Percentiles rank a stretch among this genome's conserved stretches.
These are phyloP conservation scores for Neurospora sp. DNA, from an alignment of 495 filamentous ascomycete species.

Conservation along the genomic window DNA sequence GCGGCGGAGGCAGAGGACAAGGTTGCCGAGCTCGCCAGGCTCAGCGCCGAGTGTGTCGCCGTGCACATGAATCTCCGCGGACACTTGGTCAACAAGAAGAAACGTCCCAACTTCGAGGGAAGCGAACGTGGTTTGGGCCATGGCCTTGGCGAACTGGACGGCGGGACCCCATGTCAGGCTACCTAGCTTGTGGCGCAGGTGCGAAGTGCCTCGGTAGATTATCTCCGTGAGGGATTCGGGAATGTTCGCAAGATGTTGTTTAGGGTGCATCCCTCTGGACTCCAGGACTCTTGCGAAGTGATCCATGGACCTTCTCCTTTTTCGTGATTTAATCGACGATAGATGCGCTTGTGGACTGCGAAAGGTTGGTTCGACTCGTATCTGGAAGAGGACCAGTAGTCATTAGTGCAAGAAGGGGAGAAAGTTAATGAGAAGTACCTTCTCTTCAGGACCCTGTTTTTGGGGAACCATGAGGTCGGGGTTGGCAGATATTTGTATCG, in stretches of 20 bases:
- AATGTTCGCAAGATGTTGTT: not conserved
- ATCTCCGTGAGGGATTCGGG: not conserved
- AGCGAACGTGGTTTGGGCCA: conserved; percentile 31
- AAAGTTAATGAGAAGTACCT: not conserved
- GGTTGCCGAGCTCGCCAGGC: conserved; percentile 7
- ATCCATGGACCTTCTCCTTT: not conserved
- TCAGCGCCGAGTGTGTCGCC: conserved; percentile 16
- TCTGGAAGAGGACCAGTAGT: not conserved
- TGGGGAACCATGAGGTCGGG: not conserved
- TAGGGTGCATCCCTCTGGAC: not conserved
- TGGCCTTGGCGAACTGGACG: conserved; percentile 27
- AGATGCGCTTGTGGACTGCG: not conserved
- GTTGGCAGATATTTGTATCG: not conserved
- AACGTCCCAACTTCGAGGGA: conserved; percentile 33
- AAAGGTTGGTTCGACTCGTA: not conserved
- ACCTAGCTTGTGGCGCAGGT: conserved; percentile 26
- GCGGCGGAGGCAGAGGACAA: conserved; percentile 3
- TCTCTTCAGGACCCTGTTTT: not conserved
- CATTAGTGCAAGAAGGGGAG: not conserved
- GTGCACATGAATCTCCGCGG: conserved; percentile 18
- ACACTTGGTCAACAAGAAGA: conserved; percentile 30
- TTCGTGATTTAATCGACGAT: not conserved
- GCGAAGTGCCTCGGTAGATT: conserved; percentile 16
- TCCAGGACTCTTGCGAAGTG: not conserved
- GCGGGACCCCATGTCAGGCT: conserved; percentile 30